These are phyloP conservation scores for Ogataea saltuana DNA, from an alignment of 805 yeast genomes.

Conservation along the genomic window DNA sequence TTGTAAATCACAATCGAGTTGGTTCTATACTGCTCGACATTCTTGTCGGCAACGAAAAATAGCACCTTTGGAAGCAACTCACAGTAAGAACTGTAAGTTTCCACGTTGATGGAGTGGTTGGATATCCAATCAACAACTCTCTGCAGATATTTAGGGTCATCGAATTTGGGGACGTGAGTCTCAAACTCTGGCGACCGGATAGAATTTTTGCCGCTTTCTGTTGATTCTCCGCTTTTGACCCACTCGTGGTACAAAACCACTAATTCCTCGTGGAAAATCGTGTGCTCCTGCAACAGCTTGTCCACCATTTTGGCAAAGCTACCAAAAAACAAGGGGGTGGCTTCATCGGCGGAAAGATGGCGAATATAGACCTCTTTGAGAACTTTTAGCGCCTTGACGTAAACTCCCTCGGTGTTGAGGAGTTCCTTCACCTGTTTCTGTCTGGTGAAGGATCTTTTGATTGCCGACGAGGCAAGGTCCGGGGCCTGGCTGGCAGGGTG, in stretches of 20 bases:
- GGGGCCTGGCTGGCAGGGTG: conserved; percentile 6
- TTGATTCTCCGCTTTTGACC: conserved; percentile 19
- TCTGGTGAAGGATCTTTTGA: conserved; percentile 28
- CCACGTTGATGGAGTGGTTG: conserved; percentile 25
- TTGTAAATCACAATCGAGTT: conserved; percentile 23
- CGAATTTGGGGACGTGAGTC: conserved; percentile 22
- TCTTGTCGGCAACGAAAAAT: conserved; percentile 22
- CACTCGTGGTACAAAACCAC: conserved; percentile 25
- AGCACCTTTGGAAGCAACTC: conserved; percentile 26
- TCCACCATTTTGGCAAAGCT: conserved; percentile 31
- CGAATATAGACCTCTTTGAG: conserved; percentile 46
- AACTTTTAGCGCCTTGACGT: conserved; percentile 45
- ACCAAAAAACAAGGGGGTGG: conserved; percentile 39
- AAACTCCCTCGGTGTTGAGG: conserved; percentile 48
- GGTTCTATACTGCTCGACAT: conserved; percentile 29
- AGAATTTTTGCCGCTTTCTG: conserved; percentile 16
- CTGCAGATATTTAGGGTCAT: conserved; percentile 24
- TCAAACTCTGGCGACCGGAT: conserved; percentile 30
- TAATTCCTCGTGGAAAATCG: conserved; percentile 31
- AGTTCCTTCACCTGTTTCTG: conserved; percentile 44
- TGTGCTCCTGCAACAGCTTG: conserved; percentile 36
- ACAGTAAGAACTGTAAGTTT: conserved; percentile 30
- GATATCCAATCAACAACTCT: conserved; percentile 23
- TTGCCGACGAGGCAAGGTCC: conserved; percentile 16
- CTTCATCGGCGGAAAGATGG: conserved; percentile 37